Evolutionary conservation across 768 basidiomycete species (phyloP).

Genomic region (Rhizopogon salebrosus): DNA sequence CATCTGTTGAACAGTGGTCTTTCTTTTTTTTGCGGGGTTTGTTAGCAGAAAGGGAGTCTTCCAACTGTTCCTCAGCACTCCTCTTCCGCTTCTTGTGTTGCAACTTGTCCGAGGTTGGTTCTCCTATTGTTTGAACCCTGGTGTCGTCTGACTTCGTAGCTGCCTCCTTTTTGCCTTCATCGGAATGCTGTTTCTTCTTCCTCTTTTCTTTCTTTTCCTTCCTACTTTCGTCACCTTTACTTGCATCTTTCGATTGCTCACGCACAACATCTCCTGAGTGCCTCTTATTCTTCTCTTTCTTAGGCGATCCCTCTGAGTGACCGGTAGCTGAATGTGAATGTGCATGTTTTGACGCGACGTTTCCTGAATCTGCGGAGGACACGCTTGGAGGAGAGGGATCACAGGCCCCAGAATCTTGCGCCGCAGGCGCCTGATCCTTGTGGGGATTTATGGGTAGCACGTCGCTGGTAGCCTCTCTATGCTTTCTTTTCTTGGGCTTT

Average conservation of each 20-base stretch:
- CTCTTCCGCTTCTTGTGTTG: background rate
- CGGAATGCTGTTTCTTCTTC: constrained; percentile 6
- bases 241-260: background rate
- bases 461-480: background rate
- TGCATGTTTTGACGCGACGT: background rate
- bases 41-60: background rate
- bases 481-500: background rate
- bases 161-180: constrained; percentile 4
- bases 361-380: background rate
- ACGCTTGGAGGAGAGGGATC: background rate
- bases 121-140: background rate
- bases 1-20: constrained; percentile 6
- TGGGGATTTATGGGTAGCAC: background rate
- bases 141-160: background rate
- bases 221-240: background rate
- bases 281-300: constrained; percentile 16
- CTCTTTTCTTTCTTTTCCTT: constrained; percentile 7
- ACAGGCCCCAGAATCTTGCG: background rate
- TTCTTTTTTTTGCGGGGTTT: constrained; percentile 11
- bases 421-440: background rate
- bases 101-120: background rate
- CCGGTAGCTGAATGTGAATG: background rate
- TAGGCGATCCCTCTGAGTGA: constrained; percentile 4
- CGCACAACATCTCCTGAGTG: background rate
- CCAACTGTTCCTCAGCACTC: background rate